These are phyloP conservation scores for Fraxinus anomala DNA, from an alignment of 257 asterid genomes.

Conservation along the genomic window DNA sequence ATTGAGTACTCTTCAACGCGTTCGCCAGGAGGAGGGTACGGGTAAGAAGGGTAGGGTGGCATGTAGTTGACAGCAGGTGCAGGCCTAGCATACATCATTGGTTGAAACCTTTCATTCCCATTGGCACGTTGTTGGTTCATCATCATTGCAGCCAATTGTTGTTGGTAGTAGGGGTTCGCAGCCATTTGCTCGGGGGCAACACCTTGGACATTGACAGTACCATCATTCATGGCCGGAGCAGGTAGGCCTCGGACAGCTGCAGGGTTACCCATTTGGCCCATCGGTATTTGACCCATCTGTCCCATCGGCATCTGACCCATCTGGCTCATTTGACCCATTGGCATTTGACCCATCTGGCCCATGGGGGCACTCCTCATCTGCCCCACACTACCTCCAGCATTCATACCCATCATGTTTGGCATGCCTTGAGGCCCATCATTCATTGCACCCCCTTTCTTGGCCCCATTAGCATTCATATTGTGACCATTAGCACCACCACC, in stretches of 20 bases:
- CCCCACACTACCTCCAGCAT: conserved; percentile 50
- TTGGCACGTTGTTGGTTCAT: conserved; percentile 87
- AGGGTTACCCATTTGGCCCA: conserved; percentile 53
- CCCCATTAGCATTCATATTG: conserved; percentile 51
- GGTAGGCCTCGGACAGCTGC: conserved; percentile 77
- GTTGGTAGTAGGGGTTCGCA: conserved; percentile 67
- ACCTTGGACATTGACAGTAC: conserved; percentile 51
- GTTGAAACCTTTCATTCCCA: conserved; percentile 95
- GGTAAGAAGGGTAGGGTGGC: conserved; percentile 68
- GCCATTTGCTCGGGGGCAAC: conserved; percentile 54
- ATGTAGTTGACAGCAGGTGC: conserved; percentile 86
- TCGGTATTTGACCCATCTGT: conserved; percentile 39
- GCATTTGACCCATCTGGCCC: conserved; percentile 46
- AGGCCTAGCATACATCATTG: conserved; percentile 96
- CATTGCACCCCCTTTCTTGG: conserved; percentile 66
- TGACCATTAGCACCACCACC: conserved; percentile 33
- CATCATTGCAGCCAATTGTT: conserved; percentile 79
- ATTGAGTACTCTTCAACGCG: conserved; percentile 49
- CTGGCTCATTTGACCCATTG: conserved; percentile 29
- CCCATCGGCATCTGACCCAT: conserved; percentile 25
- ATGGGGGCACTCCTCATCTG: conserved; percentile 51
- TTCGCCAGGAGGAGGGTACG: conserved; percentile 63
- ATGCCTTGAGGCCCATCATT: conserved; percentile 79
- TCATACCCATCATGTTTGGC: conserved; percentile 87
- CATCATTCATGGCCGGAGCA: conserved; percentile 44